These are phyloP conservation scores for Waitea zeae DNA, from an alignment of 1,284 basidiomycete species.

Conservation along the genomic window DNA sequence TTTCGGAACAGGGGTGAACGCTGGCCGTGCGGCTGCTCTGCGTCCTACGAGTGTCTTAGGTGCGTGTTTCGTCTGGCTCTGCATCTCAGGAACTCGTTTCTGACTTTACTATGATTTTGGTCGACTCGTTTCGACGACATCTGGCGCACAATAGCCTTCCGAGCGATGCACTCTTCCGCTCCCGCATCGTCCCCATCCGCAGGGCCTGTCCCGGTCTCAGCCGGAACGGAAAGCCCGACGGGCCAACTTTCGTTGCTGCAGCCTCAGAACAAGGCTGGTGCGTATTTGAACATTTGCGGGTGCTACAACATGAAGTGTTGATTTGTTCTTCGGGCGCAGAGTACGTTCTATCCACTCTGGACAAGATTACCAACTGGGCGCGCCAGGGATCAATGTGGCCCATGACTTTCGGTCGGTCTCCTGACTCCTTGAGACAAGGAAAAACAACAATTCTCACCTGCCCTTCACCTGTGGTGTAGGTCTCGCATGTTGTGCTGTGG, in stretches of 20 bases:
- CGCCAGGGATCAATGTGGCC: slow-evolving; percentile 99
- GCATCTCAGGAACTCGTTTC: no score
- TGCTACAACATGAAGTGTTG: slow-evolving; percentile 3
- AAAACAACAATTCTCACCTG: neutral
- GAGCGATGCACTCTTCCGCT: no score
- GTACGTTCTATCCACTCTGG: slow-evolving; percentile 90
- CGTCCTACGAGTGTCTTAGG: no score
- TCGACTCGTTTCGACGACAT: no score
- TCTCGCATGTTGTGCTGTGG: slow-evolving; percentile 96
- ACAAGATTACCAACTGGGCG: slow-evolving; percentile 97
- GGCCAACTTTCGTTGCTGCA: slow-evolving; percentile 79
- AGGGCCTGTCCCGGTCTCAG: no score
- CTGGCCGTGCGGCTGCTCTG: no score
- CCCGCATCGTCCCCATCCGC: no score
- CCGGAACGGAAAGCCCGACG: no score
- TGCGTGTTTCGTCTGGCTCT: no score
- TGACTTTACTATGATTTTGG: no score
- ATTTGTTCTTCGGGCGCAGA: slow-evolving; percentile 29
- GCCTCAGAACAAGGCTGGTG: slow-evolving; percentile 81
- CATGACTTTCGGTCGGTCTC: slow-evolving; percentile 78
- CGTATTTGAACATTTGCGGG: slow-evolving; percentile 15
- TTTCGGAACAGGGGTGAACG: no score
- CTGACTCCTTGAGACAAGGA: neutral
- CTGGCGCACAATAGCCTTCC: no score
- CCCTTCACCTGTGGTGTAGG: slow-evolving; percentile 24